These are phyloP conservation scores for Phytophthora vignae DNA, from an alignment of 352 stramenopile genomes.

Conservation along the genomic window DNA sequence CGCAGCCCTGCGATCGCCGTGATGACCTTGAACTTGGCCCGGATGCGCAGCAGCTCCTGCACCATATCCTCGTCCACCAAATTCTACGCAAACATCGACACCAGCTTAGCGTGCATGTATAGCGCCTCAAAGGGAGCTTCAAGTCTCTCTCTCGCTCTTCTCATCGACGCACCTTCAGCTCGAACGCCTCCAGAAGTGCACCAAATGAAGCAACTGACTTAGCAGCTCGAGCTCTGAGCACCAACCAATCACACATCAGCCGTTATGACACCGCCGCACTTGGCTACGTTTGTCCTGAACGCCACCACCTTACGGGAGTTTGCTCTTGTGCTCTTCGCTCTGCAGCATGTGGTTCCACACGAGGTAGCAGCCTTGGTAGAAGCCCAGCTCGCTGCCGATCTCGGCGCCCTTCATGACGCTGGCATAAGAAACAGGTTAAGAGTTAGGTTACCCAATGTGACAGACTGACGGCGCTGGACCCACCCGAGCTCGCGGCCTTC, in stretches of 20 bases:
- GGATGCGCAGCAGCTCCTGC: conserved; percentile 71
- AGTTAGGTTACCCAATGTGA: neutral
- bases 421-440: no score
- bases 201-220: conserved; percentile 75
- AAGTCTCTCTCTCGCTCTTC: neutral
- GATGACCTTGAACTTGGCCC: conserved; percentile 88
- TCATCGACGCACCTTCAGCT: conserved; percentile 64
- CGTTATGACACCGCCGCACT: conserved; percentile 5
- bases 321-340: conserved; percentile 36
- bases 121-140: neutral
- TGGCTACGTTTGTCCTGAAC: conserved; percentile 2
- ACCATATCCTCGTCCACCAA: conserved; percentile 83
- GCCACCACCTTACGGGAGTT: conserved; percentile 48
- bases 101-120: neutral
- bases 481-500: conserved; percentile 82
- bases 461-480: conserved; percentile 9
- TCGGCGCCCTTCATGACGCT: conserved; percentile 83
- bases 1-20: conserved; percentile 65
- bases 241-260: conserved; percentile 2
- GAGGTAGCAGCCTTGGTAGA: conserved; percentile 82
- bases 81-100: conserved; percentile 53
- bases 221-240: conserved; percentile 50
- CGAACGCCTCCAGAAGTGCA: conserved; percentile 55
- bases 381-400: conserved; percentile 84
- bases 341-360: conserved; percentile 75